phyloP scores from a whole-genome alignment of 495 filamentous ascomycete genomes.

The Penicillium paxilli region DNA sequence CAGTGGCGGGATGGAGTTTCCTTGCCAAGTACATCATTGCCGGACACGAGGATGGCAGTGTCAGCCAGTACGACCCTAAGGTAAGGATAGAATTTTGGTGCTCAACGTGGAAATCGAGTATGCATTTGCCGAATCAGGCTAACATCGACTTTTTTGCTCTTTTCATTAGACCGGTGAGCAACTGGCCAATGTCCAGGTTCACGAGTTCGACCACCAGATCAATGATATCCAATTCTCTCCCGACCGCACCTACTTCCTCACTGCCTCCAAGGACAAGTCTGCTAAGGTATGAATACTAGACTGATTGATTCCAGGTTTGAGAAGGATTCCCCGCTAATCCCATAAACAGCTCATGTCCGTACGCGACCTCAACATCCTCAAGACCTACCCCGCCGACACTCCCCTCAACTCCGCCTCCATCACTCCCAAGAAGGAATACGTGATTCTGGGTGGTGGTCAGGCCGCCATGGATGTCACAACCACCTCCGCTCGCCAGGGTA shows the following conservation, averaged over 20 bases:
- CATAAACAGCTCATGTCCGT: conserved; percentile 67
- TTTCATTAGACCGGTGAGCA: conserved; percentile 71
- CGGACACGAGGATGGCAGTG: conserved; percentile 91
- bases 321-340: conserved; percentile 9
- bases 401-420: conserved; percentile 93
- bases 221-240: conserved; percentile 93
- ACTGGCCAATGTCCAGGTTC: conserved; percentile 73
- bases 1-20: conserved; percentile 95
- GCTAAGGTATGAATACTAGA: conserved; percentile 66
- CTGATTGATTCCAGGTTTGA: background rate
- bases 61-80: conserved; percentile 95
- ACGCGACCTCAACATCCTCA: conserved; percentile 83
- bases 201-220: conserved; percentile 80
- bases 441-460: conserved; percentile 96
- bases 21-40: conserved; percentile 91
- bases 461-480: conserved; percentile 99
- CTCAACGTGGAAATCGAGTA: background rate
- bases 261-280: conserved; percentile 94
- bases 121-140: conserved; percentile 6
- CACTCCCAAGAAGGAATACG: conserved; percentile 92
- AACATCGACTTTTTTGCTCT: too few relatives aligned
- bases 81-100: conserved; percentile 39
- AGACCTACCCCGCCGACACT: conserved; percentile 91
- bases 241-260: conserved; percentile 97
- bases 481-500: conserved; percentile 88